Conservation (phyloP, 345 rosid species). For the Ceriops decandra region DNA sequence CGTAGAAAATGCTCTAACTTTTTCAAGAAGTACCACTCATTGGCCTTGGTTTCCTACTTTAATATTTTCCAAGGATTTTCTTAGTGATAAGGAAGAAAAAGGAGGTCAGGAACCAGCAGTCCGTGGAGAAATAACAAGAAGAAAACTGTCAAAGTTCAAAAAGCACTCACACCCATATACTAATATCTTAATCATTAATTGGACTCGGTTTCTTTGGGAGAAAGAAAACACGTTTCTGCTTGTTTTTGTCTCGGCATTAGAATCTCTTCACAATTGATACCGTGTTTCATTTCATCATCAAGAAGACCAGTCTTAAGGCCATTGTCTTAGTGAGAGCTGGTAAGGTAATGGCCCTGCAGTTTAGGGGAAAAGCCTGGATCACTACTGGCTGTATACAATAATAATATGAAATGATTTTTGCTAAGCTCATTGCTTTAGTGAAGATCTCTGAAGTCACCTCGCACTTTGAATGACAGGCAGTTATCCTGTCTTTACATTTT, state of each 20-base stretch:
- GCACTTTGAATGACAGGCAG: too few species aligned
- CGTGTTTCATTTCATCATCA: constrained; percentile 39
- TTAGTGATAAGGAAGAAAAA: constrained; percentile 20
- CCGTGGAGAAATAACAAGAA: constrained; percentile 61
- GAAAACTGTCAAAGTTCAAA: constrained; percentile 57
- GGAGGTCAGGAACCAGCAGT: constrained; percentile 47
- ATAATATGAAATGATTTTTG: constrained; percentile 14
- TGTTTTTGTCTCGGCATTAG: constrained; percentile 62
- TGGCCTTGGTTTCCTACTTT: constrained; percentile 42
- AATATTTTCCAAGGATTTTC: constrained; percentile 17
- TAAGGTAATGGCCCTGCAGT: constrained; percentile 4
- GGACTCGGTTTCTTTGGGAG: constrained; percentile 38
- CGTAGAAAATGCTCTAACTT: constrained; percentile 20
- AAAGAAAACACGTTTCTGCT: constrained; percentile 51
- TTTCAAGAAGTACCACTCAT: constrained; percentile 27
- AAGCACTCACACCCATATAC: constrained; percentile 34
- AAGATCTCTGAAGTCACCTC: neutral
- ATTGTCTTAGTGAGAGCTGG: constrained; percentile 49
- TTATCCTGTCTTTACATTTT: too few species aligned
- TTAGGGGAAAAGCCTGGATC: constrained; percentile 38
- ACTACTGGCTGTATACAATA: constrained; percentile 14
- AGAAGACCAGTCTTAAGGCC: constrained; percentile 35
- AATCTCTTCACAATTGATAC: constrained; percentile 48
- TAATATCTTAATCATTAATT: constrained; percentile 31
- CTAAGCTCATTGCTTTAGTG: neutral